Percentiles rank a stretch among this genome's conserved stretches.
phyloP scores from a whole-genome alignment of 805 yeast species.

The Yamadazyma sp. region DNA sequence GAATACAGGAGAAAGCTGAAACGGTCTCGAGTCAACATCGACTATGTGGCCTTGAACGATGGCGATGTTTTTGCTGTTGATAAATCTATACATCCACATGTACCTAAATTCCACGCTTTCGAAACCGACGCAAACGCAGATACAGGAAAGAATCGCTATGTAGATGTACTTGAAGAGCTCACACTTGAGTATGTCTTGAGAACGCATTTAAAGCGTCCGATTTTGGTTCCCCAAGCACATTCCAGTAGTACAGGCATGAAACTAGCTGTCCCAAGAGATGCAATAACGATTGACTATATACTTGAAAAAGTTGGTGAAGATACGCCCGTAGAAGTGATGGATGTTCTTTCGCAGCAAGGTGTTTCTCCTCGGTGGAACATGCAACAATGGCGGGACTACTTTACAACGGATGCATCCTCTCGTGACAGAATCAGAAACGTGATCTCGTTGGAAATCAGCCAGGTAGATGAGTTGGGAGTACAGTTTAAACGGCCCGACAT shows the following conservation, averaged over 20 bases:
- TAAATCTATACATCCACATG: slow-evolving; percentile 53
- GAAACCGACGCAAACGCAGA: slow-evolving; percentile 24
- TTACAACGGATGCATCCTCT: slow-evolving; percentile 38
- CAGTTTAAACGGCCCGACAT: slow-evolving; percentile 60
- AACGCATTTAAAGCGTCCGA: slow-evolving; percentile 43
- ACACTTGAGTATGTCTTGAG: slow-evolving; percentile 34
- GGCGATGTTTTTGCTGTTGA: slow-evolving; percentile 58
- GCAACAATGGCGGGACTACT: slow-evolving; percentile 74
- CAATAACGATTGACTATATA: slow-evolving; percentile 55
- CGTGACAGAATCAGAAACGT: slow-evolving; percentile 76
- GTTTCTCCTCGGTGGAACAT: slow-evolving; percentile 64
- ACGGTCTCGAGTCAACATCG: slow-evolving; percentile 56
- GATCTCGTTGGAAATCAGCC: slow-evolving; percentile 75
- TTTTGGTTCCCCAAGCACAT: slow-evolving; percentile 37
- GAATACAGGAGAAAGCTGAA: slow-evolving; percentile 51
- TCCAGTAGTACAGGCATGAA: slow-evolving; percentile 38
- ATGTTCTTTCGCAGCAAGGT: slow-evolving; percentile 76
- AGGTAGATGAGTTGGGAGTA: slow-evolving; percentile 46
- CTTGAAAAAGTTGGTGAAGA: slow-evolving; percentile 62
- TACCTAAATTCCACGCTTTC: slow-evolving; percentile 32
- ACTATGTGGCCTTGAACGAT: slow-evolving; percentile 75
- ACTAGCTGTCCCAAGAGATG: slow-evolving; percentile 45
- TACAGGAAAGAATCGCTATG: slow-evolving; percentile 11
- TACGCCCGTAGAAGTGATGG: slow-evolving; percentile 77
- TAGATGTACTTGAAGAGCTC: slow-evolving; percentile 32